Evolutionary conservation across 306 rosid genomes (phyloP).

Genomic region (Quercus agrifolia): DNA sequence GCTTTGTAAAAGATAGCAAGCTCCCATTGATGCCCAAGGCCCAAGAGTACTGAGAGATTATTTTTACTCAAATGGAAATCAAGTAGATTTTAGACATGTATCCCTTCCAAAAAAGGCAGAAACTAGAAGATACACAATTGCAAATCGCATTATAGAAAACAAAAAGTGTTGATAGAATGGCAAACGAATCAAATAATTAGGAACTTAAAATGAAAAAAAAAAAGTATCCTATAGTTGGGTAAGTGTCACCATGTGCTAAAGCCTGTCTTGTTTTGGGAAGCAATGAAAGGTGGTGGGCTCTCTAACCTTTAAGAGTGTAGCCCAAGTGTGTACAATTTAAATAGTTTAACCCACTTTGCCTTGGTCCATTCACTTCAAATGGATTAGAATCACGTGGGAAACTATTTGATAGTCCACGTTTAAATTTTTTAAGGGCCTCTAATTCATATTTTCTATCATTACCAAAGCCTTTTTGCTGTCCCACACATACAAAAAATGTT

Average conservation of each 20-base stretch:
- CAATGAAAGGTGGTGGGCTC: not conserved
- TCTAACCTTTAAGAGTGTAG: not conserved
- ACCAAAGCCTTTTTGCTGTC: not conserved
- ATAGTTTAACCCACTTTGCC: constrained; percentile 13
- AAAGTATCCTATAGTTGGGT: not conserved
- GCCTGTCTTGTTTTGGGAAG: not conserved
- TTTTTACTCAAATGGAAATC: not conserved
- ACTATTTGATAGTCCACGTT: constrained; percentile 28
- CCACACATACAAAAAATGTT: not conserved
- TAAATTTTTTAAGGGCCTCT: not conserved
- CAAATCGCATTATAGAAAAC: too few species aligned
- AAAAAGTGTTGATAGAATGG: too few species aligned
- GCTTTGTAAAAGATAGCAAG: not conserved
- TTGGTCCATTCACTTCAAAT: not conserved
- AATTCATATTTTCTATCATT: not conserved
- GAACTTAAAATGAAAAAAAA: not conserved
- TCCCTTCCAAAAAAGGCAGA: not conserved
- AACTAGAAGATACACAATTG: not conserved
- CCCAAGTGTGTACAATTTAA: not conserved
- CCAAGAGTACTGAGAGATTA: too few species aligned
- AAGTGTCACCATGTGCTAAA: not conserved
- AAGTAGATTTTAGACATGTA: not conserved
- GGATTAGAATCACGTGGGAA: constrained; percentile 10
- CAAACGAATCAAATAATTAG: not conserved
- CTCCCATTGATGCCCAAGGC: not conserved